These are phyloP conservation scores for Bacidia gigantensis DNA, from an alignment of 495 filamentous ascomycete genomes.

Conservation along the genomic window DNA sequence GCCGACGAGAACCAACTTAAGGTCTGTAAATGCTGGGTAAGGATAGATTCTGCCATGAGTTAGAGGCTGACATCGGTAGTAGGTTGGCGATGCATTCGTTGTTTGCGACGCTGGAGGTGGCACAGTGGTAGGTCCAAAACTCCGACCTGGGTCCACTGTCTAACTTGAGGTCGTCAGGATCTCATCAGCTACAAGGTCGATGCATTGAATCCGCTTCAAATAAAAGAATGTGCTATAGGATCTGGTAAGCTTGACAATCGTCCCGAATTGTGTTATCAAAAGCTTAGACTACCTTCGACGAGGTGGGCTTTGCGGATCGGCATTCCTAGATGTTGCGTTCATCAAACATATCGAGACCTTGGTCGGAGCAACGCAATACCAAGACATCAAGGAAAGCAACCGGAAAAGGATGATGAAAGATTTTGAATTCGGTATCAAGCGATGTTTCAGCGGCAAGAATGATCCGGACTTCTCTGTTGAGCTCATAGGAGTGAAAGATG, in stretches of 20 bases:
- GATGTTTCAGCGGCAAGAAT: slow-evolving; percentile 8
- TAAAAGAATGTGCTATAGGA: slow-evolving; percentile 14
- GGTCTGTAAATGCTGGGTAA: neutral
- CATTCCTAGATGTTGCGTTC: slow-evolving; percentile 39
- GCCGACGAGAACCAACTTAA: slow-evolving; percentile 8
- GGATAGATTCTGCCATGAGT: neutral
- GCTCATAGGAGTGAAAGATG: slow-evolving; percentile 13
- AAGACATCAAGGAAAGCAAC: slow-evolving; percentile 9
- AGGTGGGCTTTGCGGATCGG: slow-evolving; percentile 43
- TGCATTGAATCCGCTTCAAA: slow-evolving; percentile 5
- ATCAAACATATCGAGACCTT: slow-evolving; percentile 26
- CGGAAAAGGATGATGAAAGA: slow-evolving; percentile 15
- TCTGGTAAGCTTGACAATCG: slow-evolving; percentile 2
- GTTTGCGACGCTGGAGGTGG: slow-evolving; percentile 47
- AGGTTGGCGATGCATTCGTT: slow-evolving; percentile 34
- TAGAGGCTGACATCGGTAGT: neutral
- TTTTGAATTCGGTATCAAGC: slow-evolving; percentile 14
- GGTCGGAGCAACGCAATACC: slow-evolving; percentile 17
- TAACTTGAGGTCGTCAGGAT: slow-evolving; percentile 39
- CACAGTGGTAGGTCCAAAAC: slow-evolving; percentile 30
- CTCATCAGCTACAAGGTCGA: slow-evolving; percentile 15
- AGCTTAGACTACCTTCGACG: neutral
- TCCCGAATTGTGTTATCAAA: neutral
- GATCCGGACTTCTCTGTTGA: slow-evolving; percentile 13
- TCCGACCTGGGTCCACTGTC: slow-evolving; percentile 14